Base-by-base conservation (phyloP, 306 rosid species). In the Astragalus membranaceus region DNA sequence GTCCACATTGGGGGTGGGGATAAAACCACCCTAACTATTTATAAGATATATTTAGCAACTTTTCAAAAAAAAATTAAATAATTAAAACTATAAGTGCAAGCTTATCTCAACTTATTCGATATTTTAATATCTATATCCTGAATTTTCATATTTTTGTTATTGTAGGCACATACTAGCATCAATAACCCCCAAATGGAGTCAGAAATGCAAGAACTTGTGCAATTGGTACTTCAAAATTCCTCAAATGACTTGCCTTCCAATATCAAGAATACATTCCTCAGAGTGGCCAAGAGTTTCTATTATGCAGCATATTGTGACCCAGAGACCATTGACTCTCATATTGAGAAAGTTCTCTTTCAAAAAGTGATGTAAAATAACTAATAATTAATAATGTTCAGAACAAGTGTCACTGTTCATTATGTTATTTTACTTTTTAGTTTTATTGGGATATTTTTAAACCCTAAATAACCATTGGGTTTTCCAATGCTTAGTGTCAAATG, bases 181-280 rank as follows among this genome's bases (percentile, higher is more conserved):
- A 74, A 74, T 35, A 72, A 32, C 10, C 57, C 75, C 0, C 72
- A 81, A 61, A 83, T 90, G 57, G 97, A 90, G 57, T 82, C 85
- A 47, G 81, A 83, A 65, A 90, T 94, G 92, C 96, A 81, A 67
- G 76, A 83, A 50, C 92, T 91, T 6, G 83, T 75, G 67, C 76
- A 86, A 52, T 15, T 87, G 83, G 91, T 84, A 73, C 78, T 88
- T 37, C 82, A 79, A 49, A 75, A 80, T 4, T 69, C 90, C 17
- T 62, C 90, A 0, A 56, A 66, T 67, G 88, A 58, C n/a, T 33
- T 83, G 3, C 73, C 62, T 8, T 75, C 88, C n/a, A 67, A 51
- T 7, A 75, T 91, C 73, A 87, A 89, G 81, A 83, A 87, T 49
- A 73, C 80, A 42, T 87, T 88, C 67, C 82, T 94, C 10, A 30